Evolutionary conservation across 1,139 yeast species (phyloP).

Genomic region (Yamadazyma taylorii): DNA sequence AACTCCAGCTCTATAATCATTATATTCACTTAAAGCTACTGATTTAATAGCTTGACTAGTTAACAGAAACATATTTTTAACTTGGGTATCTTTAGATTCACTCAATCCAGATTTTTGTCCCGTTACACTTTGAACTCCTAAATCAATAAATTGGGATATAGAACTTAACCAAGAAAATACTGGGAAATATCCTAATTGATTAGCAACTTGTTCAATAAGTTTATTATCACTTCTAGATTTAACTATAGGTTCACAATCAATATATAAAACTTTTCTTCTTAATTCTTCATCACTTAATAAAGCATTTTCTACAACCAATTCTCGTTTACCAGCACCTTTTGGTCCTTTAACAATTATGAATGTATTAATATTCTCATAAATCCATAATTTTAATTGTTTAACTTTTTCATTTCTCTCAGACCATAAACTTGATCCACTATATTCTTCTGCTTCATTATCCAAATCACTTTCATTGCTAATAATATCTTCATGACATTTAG

Average conservation of each 20-base stretch:
- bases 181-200: slow-evolving; percentile 86
- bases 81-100: slow-evolving; percentile 81
- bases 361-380: slow-evolving; percentile 77
- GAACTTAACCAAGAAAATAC: slow-evolving; percentile 91
- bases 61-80: slow-evolving; percentile 76
- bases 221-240: slow-evolving; percentile 74
- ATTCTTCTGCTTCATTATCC: slow-evolving; percentile 8
- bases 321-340: slow-evolving; percentile 88
- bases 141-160: slow-evolving; percentile 74
- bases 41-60: slow-evolving; percentile 72
- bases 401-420: slow-evolving; percentile 68
- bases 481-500: slow-evolving; percentile 18
- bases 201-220: slow-evolving; percentile 67
- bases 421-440: slow-evolving; percentile 41
- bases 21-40: slow-evolving; percentile 54
- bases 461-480: slow-evolving; percentile 16
- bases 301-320: slow-evolving; percentile 71
- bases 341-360: slow-evolving; percentile 92
- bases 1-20: slow-evolving; percentile 23
- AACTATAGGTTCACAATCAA: slow-evolving; percentile 77
- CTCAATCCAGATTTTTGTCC: slow-evolving; percentile 94
- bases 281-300: slow-evolving; percentile 43
- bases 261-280: slow-evolving; percentile 57
- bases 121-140: slow-evolving; percentile 85
- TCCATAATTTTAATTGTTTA: slow-evolving; percentile 71